Evolutionary conservation across 2,329 filamentous ascomycete species (phyloP).

Genomic region (Cercospora zeae-maydis): DNA sequence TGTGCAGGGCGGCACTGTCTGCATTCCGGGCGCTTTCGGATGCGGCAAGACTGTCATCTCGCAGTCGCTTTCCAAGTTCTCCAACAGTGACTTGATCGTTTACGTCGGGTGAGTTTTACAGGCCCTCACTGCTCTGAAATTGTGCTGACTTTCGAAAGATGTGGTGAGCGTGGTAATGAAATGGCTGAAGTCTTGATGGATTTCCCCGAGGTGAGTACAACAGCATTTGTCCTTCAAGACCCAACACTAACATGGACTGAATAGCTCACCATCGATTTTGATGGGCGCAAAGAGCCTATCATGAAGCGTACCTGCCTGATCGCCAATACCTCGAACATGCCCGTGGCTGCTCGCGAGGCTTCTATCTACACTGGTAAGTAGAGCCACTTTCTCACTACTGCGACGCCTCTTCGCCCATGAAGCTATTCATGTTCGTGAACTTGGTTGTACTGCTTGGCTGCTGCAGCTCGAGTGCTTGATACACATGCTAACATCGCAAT

Average conservation of each 20-base stretch:
- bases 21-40: constrained; percentile 96
- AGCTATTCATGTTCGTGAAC: neutral
- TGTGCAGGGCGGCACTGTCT: constrained; percentile 95
- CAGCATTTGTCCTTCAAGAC: neutral
- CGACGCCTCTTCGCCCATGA: neutral
- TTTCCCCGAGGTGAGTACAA: constrained; percentile 70
- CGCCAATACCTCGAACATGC: constrained; percentile 99
- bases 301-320: constrained; percentile 99
- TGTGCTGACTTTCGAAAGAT: constrained; percentile 23
- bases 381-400: constrained; percentile 4
- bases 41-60: constrained; percentile 99
- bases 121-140: neutral
- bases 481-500: neutral
- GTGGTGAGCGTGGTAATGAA: constrained; percentile 92
- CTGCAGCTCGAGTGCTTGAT: neutral
- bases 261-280: constrained; percentile 82
- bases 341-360: constrained; percentile 93
- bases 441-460: neutral
- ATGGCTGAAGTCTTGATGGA: constrained; percentile 99
- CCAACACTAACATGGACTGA: constrained; percentile 23
- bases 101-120: constrained; percentile 80
- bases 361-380: constrained; percentile 83
- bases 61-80: constrained; percentile 98
- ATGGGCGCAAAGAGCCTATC: constrained; percentile 94
- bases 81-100: constrained; percentile 97